These are phyloP conservation scores for Aspergillus cejpii DNA, from an alignment of 2,329 filamentous ascomycete species.

Conservation along the genomic window DNA sequence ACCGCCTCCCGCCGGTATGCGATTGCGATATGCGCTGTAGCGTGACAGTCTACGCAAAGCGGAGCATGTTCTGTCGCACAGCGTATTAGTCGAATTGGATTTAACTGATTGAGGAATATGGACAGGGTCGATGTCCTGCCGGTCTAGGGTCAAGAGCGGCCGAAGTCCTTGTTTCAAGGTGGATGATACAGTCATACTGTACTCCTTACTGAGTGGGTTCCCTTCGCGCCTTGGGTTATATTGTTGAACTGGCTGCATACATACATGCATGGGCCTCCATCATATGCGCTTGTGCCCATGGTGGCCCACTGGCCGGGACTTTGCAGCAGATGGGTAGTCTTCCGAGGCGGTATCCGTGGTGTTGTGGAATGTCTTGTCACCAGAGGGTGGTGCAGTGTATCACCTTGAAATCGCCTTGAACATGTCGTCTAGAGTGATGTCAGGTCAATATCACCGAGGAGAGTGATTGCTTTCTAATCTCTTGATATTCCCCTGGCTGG, in stretches of 20 bases:
- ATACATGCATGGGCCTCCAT: not conserved
- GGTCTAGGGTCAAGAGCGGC: not conserved
- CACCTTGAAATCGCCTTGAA: not conserved
- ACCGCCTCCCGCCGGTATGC: conserved; percentile 15
- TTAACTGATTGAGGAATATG: not conserved
- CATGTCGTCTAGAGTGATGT: conserved; percentile 10
- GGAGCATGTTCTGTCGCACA: not conserved
- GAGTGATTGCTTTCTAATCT: not conserved
- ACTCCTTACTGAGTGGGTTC: too few relatives aligned
- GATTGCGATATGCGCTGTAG: conserved; percentile 6
- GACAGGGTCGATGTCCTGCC: too few relatives aligned
- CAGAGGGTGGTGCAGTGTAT: conserved; percentile 11
- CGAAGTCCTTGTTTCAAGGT: not conserved
- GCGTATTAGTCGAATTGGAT: not conserved
- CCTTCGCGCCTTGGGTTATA: not conserved
- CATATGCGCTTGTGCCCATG: not conserved
- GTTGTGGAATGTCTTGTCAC: conserved; percentile 15
- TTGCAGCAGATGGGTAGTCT: not conserved
- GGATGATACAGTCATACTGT: not conserved
- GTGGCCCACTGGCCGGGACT: not conserved
- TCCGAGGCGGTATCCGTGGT: not conserved
- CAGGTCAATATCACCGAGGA: conserved; percentile 7
- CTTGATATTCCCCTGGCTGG: conserved; percentile 1
- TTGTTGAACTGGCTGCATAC: not conserved
- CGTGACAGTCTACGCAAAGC: not conserved